phyloP scores from a whole-genome alignment of 2,329 filamentous ascomycete species.

The Ciborinia camelliae region DNA sequence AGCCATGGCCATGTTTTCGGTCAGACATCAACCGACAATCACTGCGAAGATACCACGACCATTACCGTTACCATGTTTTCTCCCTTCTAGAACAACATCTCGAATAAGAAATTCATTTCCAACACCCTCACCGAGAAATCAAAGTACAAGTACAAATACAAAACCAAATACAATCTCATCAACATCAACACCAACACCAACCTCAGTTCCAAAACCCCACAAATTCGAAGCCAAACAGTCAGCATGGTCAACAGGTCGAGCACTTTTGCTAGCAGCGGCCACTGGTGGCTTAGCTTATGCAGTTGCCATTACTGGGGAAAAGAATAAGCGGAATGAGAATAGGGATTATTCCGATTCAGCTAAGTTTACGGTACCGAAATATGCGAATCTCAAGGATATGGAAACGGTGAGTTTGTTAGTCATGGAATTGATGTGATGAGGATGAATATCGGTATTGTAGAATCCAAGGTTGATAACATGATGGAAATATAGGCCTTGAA shows the following conservation, averaged over 20 bases:
- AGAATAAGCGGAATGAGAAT: constrained; percentile 8
- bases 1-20: constrained; percentile 8
- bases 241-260: constrained; percentile 30
- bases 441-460: neutral
- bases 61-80: neutral
- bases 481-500: constrained; percentile 47
- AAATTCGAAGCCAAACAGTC: neutral
- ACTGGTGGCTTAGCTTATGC: constrained; percentile 26
- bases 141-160: neutral
- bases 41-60: neutral
- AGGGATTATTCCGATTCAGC: constrained; percentile 33
- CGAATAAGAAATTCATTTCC: neutral
- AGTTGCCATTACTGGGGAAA: constrained; percentile 22
- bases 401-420: constrained; percentile 43
- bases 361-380: constrained; percentile 38
- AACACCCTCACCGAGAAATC: neutral
- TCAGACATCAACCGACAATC: constrained; percentile 11
- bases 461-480: neutral
- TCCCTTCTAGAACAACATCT: neutral
- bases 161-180: neutral
- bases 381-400: constrained; percentile 50
- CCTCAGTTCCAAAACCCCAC: neutral
- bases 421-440: neutral
- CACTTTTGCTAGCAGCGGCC: constrained; percentile 29
- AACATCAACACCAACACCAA: neutral